Base-by-base conservation (phyloP, 805 yeast genomes). In the Priceomyces melissophilus region DNA sequence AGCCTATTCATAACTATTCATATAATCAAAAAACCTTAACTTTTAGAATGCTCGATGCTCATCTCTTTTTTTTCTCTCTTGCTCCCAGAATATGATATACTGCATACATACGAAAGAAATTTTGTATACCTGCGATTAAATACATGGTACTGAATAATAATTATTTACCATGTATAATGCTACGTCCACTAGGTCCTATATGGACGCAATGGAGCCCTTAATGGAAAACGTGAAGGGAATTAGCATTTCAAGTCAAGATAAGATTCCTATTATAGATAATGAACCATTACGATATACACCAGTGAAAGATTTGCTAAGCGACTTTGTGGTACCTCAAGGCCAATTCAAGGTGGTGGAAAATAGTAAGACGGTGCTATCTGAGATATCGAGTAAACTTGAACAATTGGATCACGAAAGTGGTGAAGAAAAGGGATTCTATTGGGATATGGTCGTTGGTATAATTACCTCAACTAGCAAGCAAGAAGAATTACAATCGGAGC, bases 191-290 rank as follows among this genome's bases (percentile, higher is more conserved):
- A 76, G 78, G 60, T 84, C 93, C 15, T 85, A 78, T 60, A 78
- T 85, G 84, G 77, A 76, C 55, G 91, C 93, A 13, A 83, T 85
- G 88, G 76, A 74, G 57, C 75, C 80, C 2, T 78, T 85, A 82
- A 66, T 77, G n/a, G 78, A 75, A 4, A 58, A 72, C 0, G 55
- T 81, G 42, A 56, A 60, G 2, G 44, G 54, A 1, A 50, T 76
- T 8, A 47, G 50, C 7, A 30, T 46, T 10, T 44, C 49, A 3
- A 40, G 43, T 11, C 29, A 36, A 25, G 44, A 32, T 14, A 69
- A 65, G 26, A 36, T 54, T 7, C 77, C 79, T 1, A 61, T 51
- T 28, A 55, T 69, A 14, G 75, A 72, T 42, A 55, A 61, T 29
- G 73, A 69, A 33, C 50, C 56, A 27, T 57, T 53, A 11, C 20